Evolutionary conservation across 768 basidiomycete genomes (phyloP).

Genomic region (Podaxis mareebaensis): DNA sequence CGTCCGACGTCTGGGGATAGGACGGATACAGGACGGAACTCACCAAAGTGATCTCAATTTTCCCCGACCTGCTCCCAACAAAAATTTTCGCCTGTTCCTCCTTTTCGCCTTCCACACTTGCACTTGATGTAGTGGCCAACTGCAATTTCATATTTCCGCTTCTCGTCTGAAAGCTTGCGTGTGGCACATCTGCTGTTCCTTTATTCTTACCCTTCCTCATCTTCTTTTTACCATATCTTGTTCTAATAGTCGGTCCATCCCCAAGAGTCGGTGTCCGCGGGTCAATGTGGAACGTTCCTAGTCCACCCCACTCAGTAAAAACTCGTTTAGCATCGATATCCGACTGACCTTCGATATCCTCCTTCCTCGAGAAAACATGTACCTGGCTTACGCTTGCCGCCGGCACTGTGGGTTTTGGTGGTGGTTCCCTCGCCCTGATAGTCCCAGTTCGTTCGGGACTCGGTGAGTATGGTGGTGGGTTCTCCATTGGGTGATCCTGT

Average conservation of each 20-base stretch:
- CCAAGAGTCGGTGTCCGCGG: constrained; percentile 34
- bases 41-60: constrained; percentile 44
- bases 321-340: not conserved
- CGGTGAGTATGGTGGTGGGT: constrained; percentile 27
- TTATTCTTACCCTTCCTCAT: constrained; percentile 27
- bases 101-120: constrained; percentile 28
- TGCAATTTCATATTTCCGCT: constrained; percentile 39
- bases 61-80: constrained; percentile 36
- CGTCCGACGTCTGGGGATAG: not conserved
- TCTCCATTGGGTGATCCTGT: constrained; percentile 16
- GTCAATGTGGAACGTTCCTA: constrained; percentile 45
- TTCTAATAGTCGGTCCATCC: constrained; percentile 15
- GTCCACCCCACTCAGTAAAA: no score
- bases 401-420: not conserved
- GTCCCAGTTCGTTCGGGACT: not conserved
- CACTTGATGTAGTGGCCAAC: constrained; percentile 33
- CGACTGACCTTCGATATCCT: constrained; percentile 33
- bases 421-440: not conserved
- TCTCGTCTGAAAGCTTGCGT: constrained; percentile 44
- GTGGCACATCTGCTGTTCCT: constrained; percentile 25
- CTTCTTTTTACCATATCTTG: constrained; percentile 17
- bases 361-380: constrained; percentile 30
- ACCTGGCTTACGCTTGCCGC: constrained; percentile 32
- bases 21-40: constrained; percentile 8
- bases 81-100: constrained; percentile 34